A percentile compares a stretch with the other conserved stretches of the same genome.
Conservation (phyloP, 2,329 filamentous ascomycete species). For the Botrytis elliptica region DNA sequence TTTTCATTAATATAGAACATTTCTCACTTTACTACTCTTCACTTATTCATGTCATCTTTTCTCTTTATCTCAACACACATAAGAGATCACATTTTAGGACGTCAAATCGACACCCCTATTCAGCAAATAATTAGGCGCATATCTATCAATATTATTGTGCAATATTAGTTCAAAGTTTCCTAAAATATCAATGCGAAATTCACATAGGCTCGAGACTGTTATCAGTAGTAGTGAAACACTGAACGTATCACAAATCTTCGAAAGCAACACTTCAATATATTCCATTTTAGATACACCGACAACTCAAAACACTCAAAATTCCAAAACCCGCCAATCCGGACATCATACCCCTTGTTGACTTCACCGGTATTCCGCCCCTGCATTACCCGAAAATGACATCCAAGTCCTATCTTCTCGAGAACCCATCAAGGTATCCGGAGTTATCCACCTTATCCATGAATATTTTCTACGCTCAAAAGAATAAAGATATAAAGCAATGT, state of each 20-base stretch:
- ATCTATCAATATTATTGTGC: neutral
- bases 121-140: neutral
- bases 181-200: neutral
- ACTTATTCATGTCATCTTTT: neutral
- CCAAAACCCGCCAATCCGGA: neutral
- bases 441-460: conserved; percentile 22
- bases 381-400: conserved; percentile 16
- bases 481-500: conserved; percentile 20
- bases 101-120: neutral
- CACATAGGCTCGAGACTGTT: neutral
- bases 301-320: neutral
- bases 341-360: neutral
- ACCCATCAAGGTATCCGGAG: conserved; percentile 11
- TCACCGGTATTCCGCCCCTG: conserved; percentile 12
- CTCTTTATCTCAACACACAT: neutral
- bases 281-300: neutral
- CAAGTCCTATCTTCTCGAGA: neutral
- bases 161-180: neutral
- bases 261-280: neutral
- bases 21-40: neutral
- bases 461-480: conserved; percentile 26
- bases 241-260: neutral
- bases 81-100: neutral
- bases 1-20: neutral
- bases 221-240: neutral